A percentile compares a stretch with the other conserved stretches of the same genome.
Conservation (phyloP, 2,329 filamentous ascomycete species). For the Diaporthe sp. region DNA sequence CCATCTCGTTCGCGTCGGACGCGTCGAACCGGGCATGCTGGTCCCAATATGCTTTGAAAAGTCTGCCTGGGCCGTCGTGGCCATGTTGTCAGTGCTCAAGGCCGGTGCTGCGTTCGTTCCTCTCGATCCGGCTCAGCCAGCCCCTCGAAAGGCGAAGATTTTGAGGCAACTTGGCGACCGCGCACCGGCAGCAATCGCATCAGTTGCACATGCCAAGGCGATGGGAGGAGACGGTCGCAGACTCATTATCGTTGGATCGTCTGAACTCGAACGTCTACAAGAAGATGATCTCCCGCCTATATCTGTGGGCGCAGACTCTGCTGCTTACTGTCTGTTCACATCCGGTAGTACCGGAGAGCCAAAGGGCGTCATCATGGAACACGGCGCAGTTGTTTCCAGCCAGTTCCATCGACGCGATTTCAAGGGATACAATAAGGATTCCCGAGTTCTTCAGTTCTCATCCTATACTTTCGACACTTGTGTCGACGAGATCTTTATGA, state of each 20-base stretch:
- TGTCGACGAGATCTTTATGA: constrained; percentile 43
- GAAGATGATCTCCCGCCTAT: not conserved
- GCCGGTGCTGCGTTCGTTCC: constrained; percentile 11
- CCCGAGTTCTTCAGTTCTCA: constrained; percentile 51
- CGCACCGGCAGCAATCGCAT: not conserved
- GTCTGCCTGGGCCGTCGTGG: constrained; percentile 87
- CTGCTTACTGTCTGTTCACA: constrained; percentile 60
- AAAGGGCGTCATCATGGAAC: constrained; percentile 62
- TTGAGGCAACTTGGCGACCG: not conserved
- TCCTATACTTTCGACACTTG: constrained; percentile 50
- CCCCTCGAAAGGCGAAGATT: not conserved
- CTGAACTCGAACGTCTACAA: not conserved
- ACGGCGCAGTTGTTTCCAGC: constrained; percentile 41
- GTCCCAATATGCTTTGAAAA: constrained; percentile 90
- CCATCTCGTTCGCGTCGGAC: constrained; percentile 54
- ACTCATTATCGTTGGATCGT: not conserved
- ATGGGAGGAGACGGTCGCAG: not conserved
- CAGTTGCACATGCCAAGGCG: not conserved
- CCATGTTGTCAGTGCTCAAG: constrained; percentile 18
- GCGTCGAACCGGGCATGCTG: constrained; percentile 70
- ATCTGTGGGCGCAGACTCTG: not conserved
- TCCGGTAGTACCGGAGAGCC: constrained; percentile 69
- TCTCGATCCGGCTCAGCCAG: constrained; percentile 14
- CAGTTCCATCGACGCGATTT: not conserved
- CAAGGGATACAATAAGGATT: constrained; percentile 34